Evolutionary conservation across 805 yeast species (phyloP).

Genomic region (Yamadazyma tumulicola): DNA sequence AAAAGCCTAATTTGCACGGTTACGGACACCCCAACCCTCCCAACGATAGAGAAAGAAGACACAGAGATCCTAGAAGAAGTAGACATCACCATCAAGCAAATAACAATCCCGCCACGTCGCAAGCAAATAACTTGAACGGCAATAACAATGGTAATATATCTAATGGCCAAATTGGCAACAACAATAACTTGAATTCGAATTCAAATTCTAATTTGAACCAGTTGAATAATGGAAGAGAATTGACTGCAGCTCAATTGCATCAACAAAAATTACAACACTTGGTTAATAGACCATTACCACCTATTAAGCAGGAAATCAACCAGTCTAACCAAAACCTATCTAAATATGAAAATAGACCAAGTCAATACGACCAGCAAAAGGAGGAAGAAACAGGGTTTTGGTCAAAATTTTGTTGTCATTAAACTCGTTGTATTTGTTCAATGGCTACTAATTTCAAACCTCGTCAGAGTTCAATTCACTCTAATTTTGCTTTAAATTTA

Average conservation of each 20-base stretch:
- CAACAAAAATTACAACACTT: conserved; percentile 47
- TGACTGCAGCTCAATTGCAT: conserved; percentile 45
- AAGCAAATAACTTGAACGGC: conserved; percentile 13
- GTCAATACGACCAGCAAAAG: conserved; percentile 40
- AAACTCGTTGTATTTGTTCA: conserved; percentile 6
- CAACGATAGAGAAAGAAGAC: conserved; percentile 44
- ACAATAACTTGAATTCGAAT: conserved; percentile 7
- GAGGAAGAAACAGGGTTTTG: conserved; percentile 40
- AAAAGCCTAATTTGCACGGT: conserved; percentile 92
- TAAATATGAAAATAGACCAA: conserved; percentile 9
- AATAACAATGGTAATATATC: conserved; percentile 11
- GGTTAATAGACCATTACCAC: conserved; percentile 47
- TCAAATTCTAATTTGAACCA: conserved; percentile 2
- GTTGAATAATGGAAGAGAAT: conserved; percentile 19
- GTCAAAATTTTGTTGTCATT: conserved; percentile 42
- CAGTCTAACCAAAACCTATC: conserved; percentile 2
- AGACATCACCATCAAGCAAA: conserved; percentile 28
- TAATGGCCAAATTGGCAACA: conserved; percentile 4
- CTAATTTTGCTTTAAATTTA: too few relatives aligned
- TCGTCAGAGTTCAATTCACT: too few relatives aligned
- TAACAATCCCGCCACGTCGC: conserved; percentile 14
- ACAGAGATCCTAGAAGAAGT: conserved; percentile 43
- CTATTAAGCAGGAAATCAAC: conserved; percentile 38
- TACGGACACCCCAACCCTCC: conserved; percentile 92
- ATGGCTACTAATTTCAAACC: too few relatives aligned